These are phyloP conservation scores for Ceratobasidium papillatum DNA, from an alignment of 1,284 basidiomycete species.

Conservation along the genomic window DNA sequence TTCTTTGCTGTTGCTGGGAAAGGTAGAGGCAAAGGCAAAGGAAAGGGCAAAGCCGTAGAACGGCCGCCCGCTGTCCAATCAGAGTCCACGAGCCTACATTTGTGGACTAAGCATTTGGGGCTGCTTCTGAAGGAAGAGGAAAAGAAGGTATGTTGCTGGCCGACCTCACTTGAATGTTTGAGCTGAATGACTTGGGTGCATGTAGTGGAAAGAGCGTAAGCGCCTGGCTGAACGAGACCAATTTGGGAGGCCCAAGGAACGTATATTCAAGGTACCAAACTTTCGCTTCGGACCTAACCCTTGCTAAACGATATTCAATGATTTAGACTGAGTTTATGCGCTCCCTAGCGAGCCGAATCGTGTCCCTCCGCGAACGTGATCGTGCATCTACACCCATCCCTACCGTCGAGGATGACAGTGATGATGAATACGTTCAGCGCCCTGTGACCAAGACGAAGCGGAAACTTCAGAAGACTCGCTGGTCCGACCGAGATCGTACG, in stretches of 20 bases:
- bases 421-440: slow-evolving; percentile 35
- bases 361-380: slow-evolving; percentile 21
- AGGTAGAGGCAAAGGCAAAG: slow-evolving; percentile 11
- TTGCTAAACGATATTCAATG: not conserved
- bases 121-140: slow-evolving; percentile 39
- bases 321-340: slow-evolving; percentile 39
- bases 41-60: slow-evolving; percentile 17
- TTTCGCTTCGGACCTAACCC: not conserved
- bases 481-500: slow-evolving; percentile 27
- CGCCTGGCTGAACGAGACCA: slow-evolving; percentile 26
- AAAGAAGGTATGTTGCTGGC: slow-evolving; percentile 35
- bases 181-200: slow-evolving; percentile 11
- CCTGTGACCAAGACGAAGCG: slow-evolving; percentile 14
- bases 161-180: slow-evolving; percentile 1
- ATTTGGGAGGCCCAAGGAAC: slow-evolving; percentile 29
- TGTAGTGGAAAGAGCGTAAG: slow-evolving; percentile 38
- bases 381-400: slow-evolving; percentile 29
- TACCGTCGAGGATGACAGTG: slow-evolving; percentile 27
- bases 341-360: slow-evolving; percentile 15
- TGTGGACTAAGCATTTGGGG: slow-evolving; percentile 40
- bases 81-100: slow-evolving; percentile 26
- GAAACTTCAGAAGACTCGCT: slow-evolving; percentile 12
- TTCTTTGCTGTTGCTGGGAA: not conserved
- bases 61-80: slow-evolving; percentile 14
- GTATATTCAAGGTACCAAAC: slow-evolving; percentile 27